These are phyloP conservation scores for Xenosphaeropsis pyriputrescens DNA, from an alignment of 2,329 filamentous ascomycete species.

Conservation along the genomic window DNA sequence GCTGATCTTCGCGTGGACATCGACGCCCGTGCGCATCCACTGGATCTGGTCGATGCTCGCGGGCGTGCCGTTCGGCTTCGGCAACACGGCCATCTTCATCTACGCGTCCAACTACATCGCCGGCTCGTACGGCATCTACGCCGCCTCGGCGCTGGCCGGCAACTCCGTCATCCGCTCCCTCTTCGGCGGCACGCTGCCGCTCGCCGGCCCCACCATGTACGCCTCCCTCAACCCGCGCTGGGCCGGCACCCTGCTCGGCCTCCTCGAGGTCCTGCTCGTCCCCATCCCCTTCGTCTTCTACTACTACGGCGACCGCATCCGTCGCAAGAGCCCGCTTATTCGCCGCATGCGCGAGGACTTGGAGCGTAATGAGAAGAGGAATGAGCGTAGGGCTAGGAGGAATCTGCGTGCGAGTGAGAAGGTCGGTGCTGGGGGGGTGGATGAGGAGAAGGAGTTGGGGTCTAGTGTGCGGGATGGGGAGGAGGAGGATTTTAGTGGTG, in stretches of 20 bases:
- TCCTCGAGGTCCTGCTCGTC: constrained; percentile 59
- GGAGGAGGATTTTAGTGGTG: too few species aligned
- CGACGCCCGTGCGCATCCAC: constrained; percentile 59
- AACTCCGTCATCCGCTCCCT: constrained; percentile 62
- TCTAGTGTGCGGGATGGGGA: too few species aligned
- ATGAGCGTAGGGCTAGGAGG: background rate
- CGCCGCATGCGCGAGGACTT: constrained; percentile 19
- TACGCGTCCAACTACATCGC: constrained; percentile 73
- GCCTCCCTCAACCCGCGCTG: constrained; percentile 54
- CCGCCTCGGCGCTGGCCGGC: constrained; percentile 65
- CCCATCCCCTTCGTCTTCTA: constrained; percentile 76
- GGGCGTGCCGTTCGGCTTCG: constrained; percentile 64
- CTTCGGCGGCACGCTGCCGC: constrained; percentile 63
- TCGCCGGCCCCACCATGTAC: constrained; percentile 65
- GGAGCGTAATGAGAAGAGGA: constrained; percentile 10
- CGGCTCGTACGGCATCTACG: constrained; percentile 66
- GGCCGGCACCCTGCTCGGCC: constrained; percentile 61
- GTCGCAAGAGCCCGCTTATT: constrained; percentile 31
- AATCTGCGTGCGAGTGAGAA: too few species aligned
- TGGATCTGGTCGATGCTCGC: constrained; percentile 71
- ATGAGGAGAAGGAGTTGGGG: too few species aligned
- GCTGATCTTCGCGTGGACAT: constrained; percentile 82
- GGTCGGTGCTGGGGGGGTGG: too few species aligned
- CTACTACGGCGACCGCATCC: constrained; percentile 37
- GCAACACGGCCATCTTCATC: constrained; percentile 69